These are phyloP conservation scores for Fusarium sp. DNA, from an alignment of 2,329 filamentous ascomycete species.

Conservation along the genomic window DNA sequence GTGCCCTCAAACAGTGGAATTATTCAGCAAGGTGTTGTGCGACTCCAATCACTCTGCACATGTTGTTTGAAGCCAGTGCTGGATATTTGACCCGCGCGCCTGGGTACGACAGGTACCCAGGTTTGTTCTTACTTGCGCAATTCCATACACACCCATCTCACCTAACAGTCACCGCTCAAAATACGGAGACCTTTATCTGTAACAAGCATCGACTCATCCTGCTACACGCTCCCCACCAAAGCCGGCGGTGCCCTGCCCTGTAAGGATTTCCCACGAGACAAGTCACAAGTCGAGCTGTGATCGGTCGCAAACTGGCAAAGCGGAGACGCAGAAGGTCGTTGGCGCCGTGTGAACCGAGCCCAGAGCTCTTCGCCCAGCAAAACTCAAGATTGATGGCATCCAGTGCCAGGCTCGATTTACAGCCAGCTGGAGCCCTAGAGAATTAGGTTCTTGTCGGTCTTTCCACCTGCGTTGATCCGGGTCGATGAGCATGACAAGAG, in stretches of 20 bases:
- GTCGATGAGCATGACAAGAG: slow-evolving; percentile 42
- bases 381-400: slow-evolving; percentile 27
- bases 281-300: slow-evolving; percentile 15
- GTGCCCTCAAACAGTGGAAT: slow-evolving; percentile 21
- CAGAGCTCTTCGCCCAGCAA: slow-evolving; percentile 20
- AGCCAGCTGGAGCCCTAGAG: slow-evolving; percentile 28
- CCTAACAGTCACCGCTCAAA: slow-evolving; percentile 35
- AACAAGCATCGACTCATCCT: slow-evolving; percentile 24
- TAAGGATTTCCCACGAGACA: slow-evolving; percentile 14
- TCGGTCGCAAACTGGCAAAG: slow-evolving; percentile 34
- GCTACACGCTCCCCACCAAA: slow-evolving; percentile 26
- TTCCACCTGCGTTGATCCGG: slow-evolving; percentile 20
- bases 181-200: slow-evolving; percentile 24
- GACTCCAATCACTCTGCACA: slow-evolving; percentile 21
- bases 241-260: slow-evolving; percentile 26
- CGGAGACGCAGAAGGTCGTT: slow-evolving; percentile 35
- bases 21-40: slow-evolving; percentile 33
- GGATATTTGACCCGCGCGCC: slow-evolving; percentile 22
- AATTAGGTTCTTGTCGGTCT: slow-evolving; percentile 35
- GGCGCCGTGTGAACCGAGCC: slow-evolving; percentile 26
- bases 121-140: slow-evolving; percentile 15
- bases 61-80: slow-evolving; percentile 14
- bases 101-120: slow-evolving; percentile 21
- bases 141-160: slow-evolving; percentile 25
- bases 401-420: slow-evolving; percentile 34